Conservation (phyloP, 208 protist genomes). For the Willaertia magna region DNA sequence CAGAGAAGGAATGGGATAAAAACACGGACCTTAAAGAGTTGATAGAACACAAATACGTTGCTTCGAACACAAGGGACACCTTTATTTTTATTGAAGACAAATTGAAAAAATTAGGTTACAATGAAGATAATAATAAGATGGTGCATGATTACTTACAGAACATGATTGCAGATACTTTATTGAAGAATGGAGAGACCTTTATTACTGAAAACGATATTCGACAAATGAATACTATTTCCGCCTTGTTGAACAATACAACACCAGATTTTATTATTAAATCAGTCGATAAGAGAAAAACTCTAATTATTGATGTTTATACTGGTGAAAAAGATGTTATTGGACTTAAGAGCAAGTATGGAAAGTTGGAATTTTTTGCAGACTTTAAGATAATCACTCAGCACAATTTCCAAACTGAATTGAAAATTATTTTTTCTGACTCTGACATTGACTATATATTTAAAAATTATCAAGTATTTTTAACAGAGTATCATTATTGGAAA, state of each 20-base stretch:
- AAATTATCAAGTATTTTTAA: neutral
- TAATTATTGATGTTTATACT: neutral
- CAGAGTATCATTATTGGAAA: neutral
- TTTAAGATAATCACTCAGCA: neutral
- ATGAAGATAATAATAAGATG: neutral
- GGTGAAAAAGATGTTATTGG: neutral
- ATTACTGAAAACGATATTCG: neutral
- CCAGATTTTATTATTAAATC: neutral
- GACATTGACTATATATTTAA: neutral
- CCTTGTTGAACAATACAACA: neutral
- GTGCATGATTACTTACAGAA: neutral
- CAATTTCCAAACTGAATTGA: neutral
- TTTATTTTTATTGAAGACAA: neutral
- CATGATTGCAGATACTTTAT: neutral
- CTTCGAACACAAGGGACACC: neutral
- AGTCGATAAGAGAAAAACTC: neutral
- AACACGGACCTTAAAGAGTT: neutral
- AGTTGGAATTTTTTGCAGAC: neutral
- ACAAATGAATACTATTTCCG: neutral
- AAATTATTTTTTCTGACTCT: neutral
- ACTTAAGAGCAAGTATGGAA: neutral
- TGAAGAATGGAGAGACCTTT: neutral
- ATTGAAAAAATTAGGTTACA: neutral
- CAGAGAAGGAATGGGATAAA: neutral
- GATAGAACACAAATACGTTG: neutral